Evolutionary conservation across 2,329 filamentous ascomycete species (phyloP).

Genomic region (Microcyclosporella mali): DNA sequence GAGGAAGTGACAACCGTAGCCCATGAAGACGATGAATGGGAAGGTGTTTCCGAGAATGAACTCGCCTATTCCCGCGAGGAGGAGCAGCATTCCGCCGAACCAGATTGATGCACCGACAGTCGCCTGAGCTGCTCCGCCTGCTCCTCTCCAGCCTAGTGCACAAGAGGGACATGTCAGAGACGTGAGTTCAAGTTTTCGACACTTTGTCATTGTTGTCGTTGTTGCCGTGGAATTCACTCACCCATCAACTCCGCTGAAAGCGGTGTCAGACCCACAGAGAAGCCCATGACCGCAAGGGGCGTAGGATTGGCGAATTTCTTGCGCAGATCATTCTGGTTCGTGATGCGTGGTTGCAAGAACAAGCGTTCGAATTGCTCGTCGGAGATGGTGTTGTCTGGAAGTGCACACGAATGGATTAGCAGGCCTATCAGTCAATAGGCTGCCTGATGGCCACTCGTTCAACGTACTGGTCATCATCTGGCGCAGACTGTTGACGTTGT

Average conservation of each 20-base stretch:
- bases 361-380: constrained; percentile 23
- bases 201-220: background rate
- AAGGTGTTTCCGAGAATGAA: constrained; percentile 34
- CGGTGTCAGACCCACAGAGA: constrained; percentile 17
- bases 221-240: background rate
- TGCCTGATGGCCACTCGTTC: too few relatives aligned
- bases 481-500: constrained; percentile 2
- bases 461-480: constrained; percentile 1
- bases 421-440: too few relatives aligned
- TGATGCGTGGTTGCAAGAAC: constrained; percentile 18
- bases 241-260: constrained; percentile 15
- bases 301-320: constrained; percentile 22
- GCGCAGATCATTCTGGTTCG: constrained; percentile 12
- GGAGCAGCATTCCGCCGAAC: constrained; percentile 32
- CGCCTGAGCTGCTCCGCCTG: constrained; percentile 5
- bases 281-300: constrained; percentile 19
- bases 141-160: constrained; percentile 10
- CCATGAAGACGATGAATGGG: constrained; percentile 23
- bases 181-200: too few relatives aligned
- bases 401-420: too few relatives aligned
- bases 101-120: constrained; percentile 25
- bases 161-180: too few relatives aligned
- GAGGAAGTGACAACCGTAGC: constrained; percentile 20
- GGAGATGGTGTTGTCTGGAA: constrained; percentile 20
- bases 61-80: constrained; percentile 31